Conservation (phyloP, 2,329 filamentous ascomycete genomes). For the Fusarium aywerte region DNA sequence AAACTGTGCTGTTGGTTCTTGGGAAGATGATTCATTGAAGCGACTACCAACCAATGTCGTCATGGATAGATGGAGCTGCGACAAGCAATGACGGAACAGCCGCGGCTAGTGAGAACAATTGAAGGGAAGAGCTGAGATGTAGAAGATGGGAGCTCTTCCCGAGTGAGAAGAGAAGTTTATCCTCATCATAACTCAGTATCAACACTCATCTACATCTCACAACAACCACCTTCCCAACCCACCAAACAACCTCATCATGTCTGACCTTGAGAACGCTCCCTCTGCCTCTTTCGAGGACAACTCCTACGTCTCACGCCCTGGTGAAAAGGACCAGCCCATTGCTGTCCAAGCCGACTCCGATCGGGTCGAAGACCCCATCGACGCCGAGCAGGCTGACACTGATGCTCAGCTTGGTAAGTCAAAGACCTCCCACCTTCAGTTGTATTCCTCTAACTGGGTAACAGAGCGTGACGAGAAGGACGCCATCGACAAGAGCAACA, state of each 20-base stretch:
- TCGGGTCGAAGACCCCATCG: conserved; percentile 29
- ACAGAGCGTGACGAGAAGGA: conserved; percentile 35
- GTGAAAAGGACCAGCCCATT: conserved; percentile 35
- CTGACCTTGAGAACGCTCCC: conserved; percentile 23
- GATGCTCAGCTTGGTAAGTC: conserved; percentile 36
- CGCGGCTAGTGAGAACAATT: background rate
- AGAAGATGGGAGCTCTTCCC: conserved; percentile 20
- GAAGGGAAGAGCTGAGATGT: background rate
- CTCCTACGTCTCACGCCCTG: conserved; percentile 33
- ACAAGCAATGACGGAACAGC: conserved; percentile 25
- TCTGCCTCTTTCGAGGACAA: conserved; percentile 29
- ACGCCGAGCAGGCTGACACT: conserved; percentile 26
- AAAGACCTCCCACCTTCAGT: accelerated
- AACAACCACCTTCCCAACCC: background rate
- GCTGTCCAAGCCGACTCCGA: conserved; percentile 38
- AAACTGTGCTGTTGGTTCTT: conserved; percentile 11
- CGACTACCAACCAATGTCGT: conserved; percentile 37
- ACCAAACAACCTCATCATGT: conserved; percentile 21
- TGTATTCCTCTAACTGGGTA: background rate
- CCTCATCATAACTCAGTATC: background rate
- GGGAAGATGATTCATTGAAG: conserved; percentile 38
- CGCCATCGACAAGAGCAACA: conserved; percentile 35
- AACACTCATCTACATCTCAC: background rate
- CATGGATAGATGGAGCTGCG: conserved; percentile 28
- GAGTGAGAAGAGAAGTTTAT: accelerated